These are phyloP conservation scores for Chalciporus pseudorubinellus DNA, from an alignment of 768 basidiomycete species.

Conservation along the genomic window DNA sequence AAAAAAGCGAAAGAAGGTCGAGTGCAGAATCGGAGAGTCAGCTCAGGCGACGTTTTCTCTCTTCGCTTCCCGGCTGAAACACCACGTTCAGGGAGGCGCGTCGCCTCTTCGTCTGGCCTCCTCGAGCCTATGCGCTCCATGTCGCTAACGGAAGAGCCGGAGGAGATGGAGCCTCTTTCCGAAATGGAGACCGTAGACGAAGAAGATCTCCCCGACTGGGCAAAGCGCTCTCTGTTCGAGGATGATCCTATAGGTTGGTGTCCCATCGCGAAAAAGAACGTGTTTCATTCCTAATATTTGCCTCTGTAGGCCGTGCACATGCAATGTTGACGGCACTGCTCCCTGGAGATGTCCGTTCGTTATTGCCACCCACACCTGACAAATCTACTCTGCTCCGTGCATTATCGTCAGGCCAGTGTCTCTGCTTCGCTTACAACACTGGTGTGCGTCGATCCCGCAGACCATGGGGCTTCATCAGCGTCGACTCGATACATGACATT, in stretches of 20 bases:
- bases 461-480: constrained; percentile 86
- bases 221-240: constrained; percentile 53
- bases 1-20: constrained; percentile 42
- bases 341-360: constrained; percentile 50
- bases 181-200: constrained; percentile 53
- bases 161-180: constrained; percentile 46
- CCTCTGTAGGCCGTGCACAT: constrained; percentile 56
- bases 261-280: constrained; percentile 1
- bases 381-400: constrained; percentile 45
- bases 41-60: constrained; percentile 31
- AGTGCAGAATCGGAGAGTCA: constrained; percentile 35
- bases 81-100: constrained; percentile 38
- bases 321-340: constrained; percentile 59
- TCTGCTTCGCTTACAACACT: constrained; percentile 79
- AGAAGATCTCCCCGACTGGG: constrained; percentile 77
- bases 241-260: constrained; percentile 59
- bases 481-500: constrained; percentile 78
- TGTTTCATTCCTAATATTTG: constrained; percentile 2
- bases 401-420: constrained; percentile 73
- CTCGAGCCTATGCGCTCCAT: constrained; percentile 51
- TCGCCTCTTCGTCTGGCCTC: constrained; percentile 57
- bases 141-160: constrained; percentile 55
- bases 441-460: constrained; percentile 77
- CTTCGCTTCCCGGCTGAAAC: constrained; percentile 21
- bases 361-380: constrained; percentile 35